A percentile compares a stretch with the other conserved stretches of the same genome.
Evolutionary conservation across 2,329 filamentous ascomycete species (phyloP).

Genomic region (Venturia oleaginea): DNA sequence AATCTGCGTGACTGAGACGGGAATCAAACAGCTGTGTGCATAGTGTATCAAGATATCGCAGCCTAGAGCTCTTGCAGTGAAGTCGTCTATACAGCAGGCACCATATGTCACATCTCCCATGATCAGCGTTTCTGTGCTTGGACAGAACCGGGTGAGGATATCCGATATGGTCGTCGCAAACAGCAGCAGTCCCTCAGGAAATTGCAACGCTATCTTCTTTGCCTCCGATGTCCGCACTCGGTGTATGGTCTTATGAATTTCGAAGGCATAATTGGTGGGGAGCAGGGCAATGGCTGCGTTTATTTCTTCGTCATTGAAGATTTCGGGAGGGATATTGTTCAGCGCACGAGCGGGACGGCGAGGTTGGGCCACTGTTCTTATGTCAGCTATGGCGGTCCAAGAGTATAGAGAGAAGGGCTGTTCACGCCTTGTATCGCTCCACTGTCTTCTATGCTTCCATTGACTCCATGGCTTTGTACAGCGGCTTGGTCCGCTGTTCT

Average conservation of each 20-base stretch:
- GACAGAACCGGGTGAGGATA: slow-evolving; percentile 89
- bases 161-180: slow-evolving; percentile 98
- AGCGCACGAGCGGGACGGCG: slow-evolving; percentile 69
- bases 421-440: slow-evolving; percentile 59
- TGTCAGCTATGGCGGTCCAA: slow-evolving; percentile 16
- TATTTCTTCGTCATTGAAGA: slow-evolving; percentile 74
- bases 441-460: slow-evolving; percentile 48
- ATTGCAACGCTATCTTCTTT: slow-evolving; percentile 84
- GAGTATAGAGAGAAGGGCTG: slow-evolving; percentile 9
- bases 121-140: slow-evolving; percentile 83
- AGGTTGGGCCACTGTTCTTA: slow-evolving; percentile 54
- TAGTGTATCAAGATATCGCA: slow-evolving; percentile 96
- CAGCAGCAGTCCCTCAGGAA: slow-evolving; percentile 88
- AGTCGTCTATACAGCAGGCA: slow-evolving; percentile 97
- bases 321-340: slow-evolving; percentile 83
- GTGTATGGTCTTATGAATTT: slow-evolving; percentile 97
- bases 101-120: slow-evolving; percentile 99
- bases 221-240: slow-evolving; percentile 73
- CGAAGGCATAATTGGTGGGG: slow-evolving; percentile 95
- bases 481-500: slow-evolving; percentile 56
- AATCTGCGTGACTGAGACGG: slow-evolving; percentile 92
- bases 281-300: slow-evolving; percentile 80
- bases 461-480: slow-evolving; percentile 30
- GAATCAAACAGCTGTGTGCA: slow-evolving; percentile 92
- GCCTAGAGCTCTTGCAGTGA: slow-evolving; percentile 84